phyloP scores from a whole-genome alignment of 192 early-diverging fungal genomes.

The Umbelopsis ramanniana region DNA sequence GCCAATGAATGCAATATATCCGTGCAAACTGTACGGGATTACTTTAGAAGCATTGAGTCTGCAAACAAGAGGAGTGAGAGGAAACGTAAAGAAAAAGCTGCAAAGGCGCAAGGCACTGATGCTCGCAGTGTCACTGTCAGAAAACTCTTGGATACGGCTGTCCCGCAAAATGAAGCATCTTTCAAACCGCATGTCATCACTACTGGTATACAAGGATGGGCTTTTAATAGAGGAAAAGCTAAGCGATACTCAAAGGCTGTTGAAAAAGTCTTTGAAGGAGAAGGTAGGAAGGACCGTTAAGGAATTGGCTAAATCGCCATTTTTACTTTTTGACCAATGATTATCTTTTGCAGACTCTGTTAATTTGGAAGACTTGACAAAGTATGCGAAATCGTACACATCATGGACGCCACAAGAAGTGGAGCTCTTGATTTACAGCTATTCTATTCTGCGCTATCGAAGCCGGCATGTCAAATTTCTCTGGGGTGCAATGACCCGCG shows the following conservation, averaged over 20 bases:
- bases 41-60: slow-evolving; percentile 5
- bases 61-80: neutral
- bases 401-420: slow-evolving; percentile 5
- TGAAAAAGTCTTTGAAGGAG: neutral
- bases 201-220: neutral
- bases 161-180: neutral
- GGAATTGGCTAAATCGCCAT: neutral
- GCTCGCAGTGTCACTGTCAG: neutral
- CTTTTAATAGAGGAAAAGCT: neutral
- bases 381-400: neutral
- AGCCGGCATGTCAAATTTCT: neutral
- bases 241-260: neutral
- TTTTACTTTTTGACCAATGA: neutral
- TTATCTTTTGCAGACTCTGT: neutral
- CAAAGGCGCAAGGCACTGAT: neutral
- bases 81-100: neutral
- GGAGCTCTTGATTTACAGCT: neutral
- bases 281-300: neutral
- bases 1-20: slow-evolving; percentile 2
- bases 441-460: neutral
- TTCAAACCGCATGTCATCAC: neutral
- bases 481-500: neutral
- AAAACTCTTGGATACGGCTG: neutral
- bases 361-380: neutral
- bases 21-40: neutral